phyloP scores from a whole-genome alignment of 495 filamentous ascomycete genomes.

The Penicillium tannophilum region DNA sequence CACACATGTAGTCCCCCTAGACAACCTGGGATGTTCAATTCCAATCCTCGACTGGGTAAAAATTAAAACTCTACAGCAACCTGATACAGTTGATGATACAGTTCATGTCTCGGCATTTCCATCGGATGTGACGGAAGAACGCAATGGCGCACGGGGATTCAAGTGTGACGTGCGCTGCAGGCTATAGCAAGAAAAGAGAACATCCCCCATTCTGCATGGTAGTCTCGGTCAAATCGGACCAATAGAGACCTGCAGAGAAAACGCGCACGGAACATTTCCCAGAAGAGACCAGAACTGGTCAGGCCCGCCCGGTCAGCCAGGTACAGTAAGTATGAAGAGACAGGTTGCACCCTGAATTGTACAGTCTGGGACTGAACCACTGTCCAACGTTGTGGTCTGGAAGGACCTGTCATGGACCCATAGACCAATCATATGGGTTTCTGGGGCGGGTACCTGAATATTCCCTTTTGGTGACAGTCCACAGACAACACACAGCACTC shows the following conservation, averaged over 20 bases:
- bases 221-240: constrained; percentile 18
- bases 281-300: constrained; percentile 4
- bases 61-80: background rate
- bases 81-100: background rate
- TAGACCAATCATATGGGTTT: constrained; percentile 22
- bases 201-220: constrained; percentile 5
- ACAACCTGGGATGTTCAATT: background rate
- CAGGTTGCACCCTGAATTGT: constrained; percentile 16
- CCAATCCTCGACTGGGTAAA: background rate
- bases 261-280: constrained; percentile 18
- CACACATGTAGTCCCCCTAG: background rate
- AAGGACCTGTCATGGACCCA: constrained; percentile 28
- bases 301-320: background rate
- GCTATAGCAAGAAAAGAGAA: background rate
- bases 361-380: background rate
- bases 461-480: constrained; percentile 13
- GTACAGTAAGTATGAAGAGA: background rate
- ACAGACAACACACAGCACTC: constrained; percentile 9
- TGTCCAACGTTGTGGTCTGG: constrained; percentile 19
- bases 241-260: constrained; percentile 10
- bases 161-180: constrained; percentile 23
- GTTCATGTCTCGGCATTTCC: constrained; percentile 7
- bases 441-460: constrained; percentile 33
- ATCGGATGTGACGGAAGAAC: constrained; percentile 26
- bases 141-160: constrained; percentile 18